Percentiles rank a stretch among this genome's conserved stretches.
Conservation (phyloP, 345 rosid genomes). For the Rhodamnia rubescens region DNA sequence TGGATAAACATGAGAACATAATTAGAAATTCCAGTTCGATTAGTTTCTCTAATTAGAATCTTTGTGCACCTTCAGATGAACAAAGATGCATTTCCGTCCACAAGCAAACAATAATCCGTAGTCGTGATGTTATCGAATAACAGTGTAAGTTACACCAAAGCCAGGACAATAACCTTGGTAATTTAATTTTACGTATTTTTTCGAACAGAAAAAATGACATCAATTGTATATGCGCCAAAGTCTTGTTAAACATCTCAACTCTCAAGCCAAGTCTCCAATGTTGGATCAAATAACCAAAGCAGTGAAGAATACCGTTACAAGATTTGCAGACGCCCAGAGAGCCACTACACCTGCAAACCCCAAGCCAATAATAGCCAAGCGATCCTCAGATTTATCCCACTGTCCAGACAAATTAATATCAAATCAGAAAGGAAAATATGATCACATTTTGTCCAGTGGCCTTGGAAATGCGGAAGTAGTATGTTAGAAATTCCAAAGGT, state of each 20-base stretch:
- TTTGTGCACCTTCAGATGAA: neutral
- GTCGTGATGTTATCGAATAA: neutral
- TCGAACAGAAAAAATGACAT: neutral
- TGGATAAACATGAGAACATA: neutral
- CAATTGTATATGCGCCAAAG: neutral
- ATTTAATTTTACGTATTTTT: neutral
- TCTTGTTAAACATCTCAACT: neutral
- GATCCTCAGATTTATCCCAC: slow-evolving; percentile 85
- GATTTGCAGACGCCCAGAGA: slow-evolving; percentile 67
- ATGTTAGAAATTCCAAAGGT: neutral
- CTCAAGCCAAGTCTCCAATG: neutral
- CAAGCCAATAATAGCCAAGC: slow-evolving; percentile 62
- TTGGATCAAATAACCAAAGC: neutral
- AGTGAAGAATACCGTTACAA: slow-evolving; percentile 37
- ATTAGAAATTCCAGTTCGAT: neutral
- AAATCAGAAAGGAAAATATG: neutral
- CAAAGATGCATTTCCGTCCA: neutral
- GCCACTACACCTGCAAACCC: slow-evolving; percentile 63
- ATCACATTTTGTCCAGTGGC: neutral
- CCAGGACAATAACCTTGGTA: neutral
- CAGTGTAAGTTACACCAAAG: neutral
- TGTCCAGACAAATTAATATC: slow-evolving; percentile 7
- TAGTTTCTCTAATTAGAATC: neutral
- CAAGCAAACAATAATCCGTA: neutral
- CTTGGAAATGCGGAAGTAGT: neutral